These are phyloP conservation scores for Diaporthe sp. DNA, from an alignment of 2,329 filamentous ascomycete species.

Conservation along the genomic window DNA sequence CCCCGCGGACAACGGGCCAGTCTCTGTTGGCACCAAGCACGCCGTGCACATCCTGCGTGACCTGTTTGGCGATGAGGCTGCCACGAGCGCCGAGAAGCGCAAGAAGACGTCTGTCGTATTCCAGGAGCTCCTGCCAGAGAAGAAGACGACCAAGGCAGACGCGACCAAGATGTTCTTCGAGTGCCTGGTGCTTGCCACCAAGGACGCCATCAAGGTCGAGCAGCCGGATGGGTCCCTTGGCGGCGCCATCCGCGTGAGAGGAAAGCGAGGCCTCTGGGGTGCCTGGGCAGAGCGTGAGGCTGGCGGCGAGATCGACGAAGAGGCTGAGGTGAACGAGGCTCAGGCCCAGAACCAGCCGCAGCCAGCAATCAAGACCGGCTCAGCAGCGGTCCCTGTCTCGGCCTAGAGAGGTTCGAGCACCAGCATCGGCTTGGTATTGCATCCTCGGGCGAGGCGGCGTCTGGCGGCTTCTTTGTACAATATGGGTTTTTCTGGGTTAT, in stretches of 20 bases:
- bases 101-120: conserved; percentile 86
- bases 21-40: conserved; percentile 93
- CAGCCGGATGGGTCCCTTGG: conserved; percentile 82
- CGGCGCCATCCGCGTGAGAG: conserved; percentile 84
- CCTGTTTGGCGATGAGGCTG: conserved; percentile 82
- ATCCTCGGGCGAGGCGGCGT: conserved; percentile 5
- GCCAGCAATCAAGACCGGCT: conserved; percentile 48
- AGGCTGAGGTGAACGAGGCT: conserved; percentile 54
- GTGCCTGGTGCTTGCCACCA: conserved; percentile 93
- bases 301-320: conserved; percentile 72
- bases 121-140: conserved; percentile 90
- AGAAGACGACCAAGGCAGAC: conserved; percentile 84
- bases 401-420: conserved; percentile 33
- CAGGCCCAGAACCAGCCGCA: conserved; percentile 48
- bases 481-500: conserved; percentile 31
- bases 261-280: conserved; percentile 97
- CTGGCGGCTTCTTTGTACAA: conserved; percentile 39
- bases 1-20: conserved; percentile 85
- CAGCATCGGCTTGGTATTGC: conserved; percentile 13
- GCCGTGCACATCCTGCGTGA: conserved; percentile 95
- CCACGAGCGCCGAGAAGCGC: conserved; percentile 78
- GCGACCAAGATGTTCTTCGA: conserved; percentile 99
- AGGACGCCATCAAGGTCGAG: conserved; percentile 97
- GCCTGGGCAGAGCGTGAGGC: conserved; percentile 89
- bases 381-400: conserved; percentile 39